These are phyloP conservation scores for Corchorus capsularis DNA, from an alignment of 345 rosid genomes.

Conservation along the genomic window DNA sequence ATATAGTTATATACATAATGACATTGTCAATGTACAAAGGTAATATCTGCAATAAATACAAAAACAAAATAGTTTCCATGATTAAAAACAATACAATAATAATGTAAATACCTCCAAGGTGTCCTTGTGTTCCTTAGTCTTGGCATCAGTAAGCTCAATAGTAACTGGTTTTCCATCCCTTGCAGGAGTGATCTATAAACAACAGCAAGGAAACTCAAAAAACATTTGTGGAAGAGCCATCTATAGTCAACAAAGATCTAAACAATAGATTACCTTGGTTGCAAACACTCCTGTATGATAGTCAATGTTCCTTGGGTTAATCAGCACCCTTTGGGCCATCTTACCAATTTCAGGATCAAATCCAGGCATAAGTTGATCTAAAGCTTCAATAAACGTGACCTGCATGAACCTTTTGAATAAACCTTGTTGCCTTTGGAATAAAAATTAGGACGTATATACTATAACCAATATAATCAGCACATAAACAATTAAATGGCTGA, in stretches of 20 bases:
- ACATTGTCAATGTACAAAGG: not conserved
- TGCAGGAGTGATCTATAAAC: constrained; percentile 84
- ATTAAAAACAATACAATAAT: not conserved
- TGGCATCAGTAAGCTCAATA: constrained; percentile 98
- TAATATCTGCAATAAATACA: not conserved
- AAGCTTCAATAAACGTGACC: constrained; percentile 97
- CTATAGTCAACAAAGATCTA: constrained; percentile 1
- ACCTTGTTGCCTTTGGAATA: constrained; percentile 11
- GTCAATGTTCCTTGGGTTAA: constrained; percentile 94
- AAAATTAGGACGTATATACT: not conserved
- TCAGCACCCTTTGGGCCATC: constrained; percentile 91
- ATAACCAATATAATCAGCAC: not conserved
- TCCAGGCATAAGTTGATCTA: constrained; percentile 99
- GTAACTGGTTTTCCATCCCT: constrained; percentile 91
- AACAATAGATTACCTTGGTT: constrained; percentile 58
- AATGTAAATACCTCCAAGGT: constrained; percentile 71
- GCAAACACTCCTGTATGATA: constrained; percentile 97
- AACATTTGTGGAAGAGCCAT: not conserved
- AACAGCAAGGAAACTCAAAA: constrained; percentile 13
- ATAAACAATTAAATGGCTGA: not conserved
- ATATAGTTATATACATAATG: not conserved
- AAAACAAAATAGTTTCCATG: not conserved
- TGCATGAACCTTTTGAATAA: constrained; percentile 34
- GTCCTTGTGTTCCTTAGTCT: constrained; percentile 87
- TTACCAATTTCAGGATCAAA: constrained; percentile 99